These are phyloP conservation scores for Quercus tomentella DNA, from an alignment of 331 rosid genomes.

Conservation along the genomic window DNA sequence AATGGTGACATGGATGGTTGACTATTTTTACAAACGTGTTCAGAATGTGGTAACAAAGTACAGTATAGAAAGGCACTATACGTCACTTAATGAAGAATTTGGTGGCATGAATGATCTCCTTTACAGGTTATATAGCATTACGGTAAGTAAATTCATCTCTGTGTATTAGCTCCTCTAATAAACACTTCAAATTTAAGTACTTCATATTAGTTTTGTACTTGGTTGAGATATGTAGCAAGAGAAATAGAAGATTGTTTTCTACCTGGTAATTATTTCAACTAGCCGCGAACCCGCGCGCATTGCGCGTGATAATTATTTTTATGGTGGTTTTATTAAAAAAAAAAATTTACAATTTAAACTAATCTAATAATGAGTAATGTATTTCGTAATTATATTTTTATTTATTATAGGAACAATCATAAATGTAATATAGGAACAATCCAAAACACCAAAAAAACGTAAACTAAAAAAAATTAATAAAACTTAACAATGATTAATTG, in stretches of 20 bases:
- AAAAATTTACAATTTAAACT: no score
- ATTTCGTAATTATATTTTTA: no score
- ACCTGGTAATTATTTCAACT: neutral
- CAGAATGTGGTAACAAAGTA: constrained; percentile 47
- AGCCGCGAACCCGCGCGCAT: no score
- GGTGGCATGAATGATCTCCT: constrained; percentile 99
- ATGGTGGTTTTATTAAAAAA: no score
- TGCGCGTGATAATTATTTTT: no score
- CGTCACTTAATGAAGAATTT: constrained; percentile 58
- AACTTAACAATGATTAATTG: no score
- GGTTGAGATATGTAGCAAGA: neutral
- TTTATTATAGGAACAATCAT: no score
- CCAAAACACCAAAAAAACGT: no score
- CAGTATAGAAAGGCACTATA: constrained; percentile 53
- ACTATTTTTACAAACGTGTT: constrained; percentile 77
- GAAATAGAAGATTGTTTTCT: neutral
- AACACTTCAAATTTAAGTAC: neutral
- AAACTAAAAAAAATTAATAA: no score
- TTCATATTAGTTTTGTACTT: neutral
- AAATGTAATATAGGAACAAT: no score
- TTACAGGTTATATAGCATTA: constrained; percentile 53
- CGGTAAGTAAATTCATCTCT: constrained; percentile 38
- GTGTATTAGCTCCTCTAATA: neutral
- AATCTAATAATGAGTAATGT: no score
- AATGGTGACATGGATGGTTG: constrained; percentile 75